A percentile compares a stretch with the other conserved stretches of the same genome.
Evolutionary conservation across 805 yeast species (phyloP).

Genomic region (Yarrowia deformans): DNA sequence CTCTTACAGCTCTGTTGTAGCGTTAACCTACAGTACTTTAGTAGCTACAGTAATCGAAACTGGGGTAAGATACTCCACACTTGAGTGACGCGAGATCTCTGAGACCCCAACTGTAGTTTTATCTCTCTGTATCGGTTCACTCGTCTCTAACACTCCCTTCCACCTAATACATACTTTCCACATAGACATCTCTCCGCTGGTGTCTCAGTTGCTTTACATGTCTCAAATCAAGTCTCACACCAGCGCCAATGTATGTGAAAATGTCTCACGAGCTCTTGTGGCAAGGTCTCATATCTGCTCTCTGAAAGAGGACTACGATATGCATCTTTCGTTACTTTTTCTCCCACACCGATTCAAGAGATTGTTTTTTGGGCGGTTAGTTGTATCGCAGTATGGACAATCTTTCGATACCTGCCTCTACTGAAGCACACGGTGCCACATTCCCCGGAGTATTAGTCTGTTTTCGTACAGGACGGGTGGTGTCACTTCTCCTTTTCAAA

Average conservation of each 20-base stretch:
- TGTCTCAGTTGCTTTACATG: constrained; percentile 7
- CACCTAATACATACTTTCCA: too few species aligned
- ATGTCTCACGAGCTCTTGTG: constrained; percentile 10
- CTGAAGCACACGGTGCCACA: background rate
- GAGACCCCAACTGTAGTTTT: too few species aligned
- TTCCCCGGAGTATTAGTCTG: background rate
- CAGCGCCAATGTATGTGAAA: background rate
- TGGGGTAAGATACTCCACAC: too few species aligned
- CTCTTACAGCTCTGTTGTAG: too few species aligned
- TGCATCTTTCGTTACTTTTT: constrained; percentile 9
- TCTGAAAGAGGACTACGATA: background rate
- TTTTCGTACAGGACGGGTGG: background rate
- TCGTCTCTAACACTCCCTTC: too few species aligned
- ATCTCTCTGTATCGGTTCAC: too few species aligned
- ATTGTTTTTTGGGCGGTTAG: too few species aligned
- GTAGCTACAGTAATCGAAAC: too few species aligned
- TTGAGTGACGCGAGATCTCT: too few species aligned
- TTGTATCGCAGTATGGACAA: background rate
- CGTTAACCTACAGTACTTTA: too few species aligned
- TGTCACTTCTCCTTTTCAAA: background rate
- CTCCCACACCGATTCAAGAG: background rate
- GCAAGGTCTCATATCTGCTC: constrained; percentile 1
- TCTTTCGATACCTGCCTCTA: too few species aligned
- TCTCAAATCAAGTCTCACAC: background rate
- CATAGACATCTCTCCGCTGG: too few species aligned